Evolutionary conservation across 805 yeast species (phyloP).

Genomic region (Ogataea methanolica): DNA sequence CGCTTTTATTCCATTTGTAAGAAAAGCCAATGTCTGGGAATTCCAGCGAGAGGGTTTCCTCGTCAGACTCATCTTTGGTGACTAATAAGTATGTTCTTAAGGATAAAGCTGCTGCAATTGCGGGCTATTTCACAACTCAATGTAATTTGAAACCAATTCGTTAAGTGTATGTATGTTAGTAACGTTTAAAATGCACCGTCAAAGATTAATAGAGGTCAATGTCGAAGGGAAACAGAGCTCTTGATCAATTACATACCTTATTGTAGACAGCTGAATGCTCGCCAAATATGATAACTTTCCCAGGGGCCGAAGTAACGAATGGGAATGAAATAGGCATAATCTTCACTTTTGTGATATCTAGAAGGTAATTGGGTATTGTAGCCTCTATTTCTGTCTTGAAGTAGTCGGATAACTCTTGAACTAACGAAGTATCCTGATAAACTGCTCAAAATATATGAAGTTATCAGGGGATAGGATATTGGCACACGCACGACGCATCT

Average conservation of each 20-base stretch:
- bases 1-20: conserved; percentile 56
- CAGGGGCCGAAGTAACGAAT: conserved; percentile 88
- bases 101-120: conserved; percentile 92
- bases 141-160: neutral
- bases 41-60: conserved; percentile 52
- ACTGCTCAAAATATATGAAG: too few species aligned
- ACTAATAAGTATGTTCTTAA: conserved; percentile 79
- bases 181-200: too few species aligned
- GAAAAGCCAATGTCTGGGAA: conserved; percentile 79
- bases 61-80: conserved; percentile 35
- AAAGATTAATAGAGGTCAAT: too few species aligned
- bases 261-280: conserved; percentile 95
- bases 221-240: too few species aligned
- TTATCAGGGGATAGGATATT: too few species aligned
- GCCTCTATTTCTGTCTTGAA: too few species aligned
- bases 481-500: too few species aligned
- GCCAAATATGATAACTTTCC: conserved; percentile 92
- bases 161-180: too few species aligned
- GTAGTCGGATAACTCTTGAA: too few species aligned
- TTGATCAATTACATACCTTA: conserved; percentile 35
- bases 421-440: too few species aligned
- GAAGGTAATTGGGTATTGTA: too few species aligned
- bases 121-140: conserved; percentile 48
- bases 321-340: conserved; percentile 32
- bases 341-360: too few species aligned